Percentiles rank a stretch among this genome's conserved stretches.
Evolutionary conservation across 176 grass and related monocot genomes (phyloP).

Genomic region (Avena insularis): DNA sequence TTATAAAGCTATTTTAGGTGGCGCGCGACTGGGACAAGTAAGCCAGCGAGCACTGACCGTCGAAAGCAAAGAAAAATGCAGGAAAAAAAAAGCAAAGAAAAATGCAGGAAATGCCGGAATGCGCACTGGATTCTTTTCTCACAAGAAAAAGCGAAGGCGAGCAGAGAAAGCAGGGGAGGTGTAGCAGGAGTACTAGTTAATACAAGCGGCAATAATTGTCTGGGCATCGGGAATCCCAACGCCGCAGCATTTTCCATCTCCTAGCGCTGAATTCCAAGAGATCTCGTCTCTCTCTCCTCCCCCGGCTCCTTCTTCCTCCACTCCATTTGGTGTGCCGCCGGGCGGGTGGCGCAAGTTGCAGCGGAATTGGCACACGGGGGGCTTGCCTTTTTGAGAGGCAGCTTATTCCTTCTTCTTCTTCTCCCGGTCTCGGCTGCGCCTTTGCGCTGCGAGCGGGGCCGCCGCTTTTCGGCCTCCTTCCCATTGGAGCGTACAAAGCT

Average conservation of each 20-base stretch:
- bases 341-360: conserved; percentile 45
- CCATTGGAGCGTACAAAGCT: conserved; percentile 75
- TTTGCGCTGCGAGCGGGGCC: conserved; percentile 52
- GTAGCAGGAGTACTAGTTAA: conserved; percentile 8
- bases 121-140: conserved; percentile 39
- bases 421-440: neutral
- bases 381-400: conserved; percentile 47
- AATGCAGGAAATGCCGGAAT: neutral
- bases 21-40: conserved; percentile 42
- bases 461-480: conserved; percentile 65
- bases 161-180: conserved; percentile 20
- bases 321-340: conserved; percentile 5
- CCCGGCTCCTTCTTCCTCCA: neutral
- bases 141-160: conserved; percentile 40
- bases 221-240: conserved; percentile 56
- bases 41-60: conserved; percentile 33
- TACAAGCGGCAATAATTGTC: conserved; percentile 49
- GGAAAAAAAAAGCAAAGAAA: conserved; percentile 28
- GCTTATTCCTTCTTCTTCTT: conserved; percentile 18
- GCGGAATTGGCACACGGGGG: conserved; percentile 50
- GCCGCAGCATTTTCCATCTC: conserved; percentile 43
- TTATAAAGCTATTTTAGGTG: too few species aligned
- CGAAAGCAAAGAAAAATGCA: conserved; percentile 13
- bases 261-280: conserved; percentile 68
- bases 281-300: conserved; percentile 40